Base-by-base conservation (phyloP, 495 filamentous ascomycete genomes). In the Penicillium diatomitis region DNA sequence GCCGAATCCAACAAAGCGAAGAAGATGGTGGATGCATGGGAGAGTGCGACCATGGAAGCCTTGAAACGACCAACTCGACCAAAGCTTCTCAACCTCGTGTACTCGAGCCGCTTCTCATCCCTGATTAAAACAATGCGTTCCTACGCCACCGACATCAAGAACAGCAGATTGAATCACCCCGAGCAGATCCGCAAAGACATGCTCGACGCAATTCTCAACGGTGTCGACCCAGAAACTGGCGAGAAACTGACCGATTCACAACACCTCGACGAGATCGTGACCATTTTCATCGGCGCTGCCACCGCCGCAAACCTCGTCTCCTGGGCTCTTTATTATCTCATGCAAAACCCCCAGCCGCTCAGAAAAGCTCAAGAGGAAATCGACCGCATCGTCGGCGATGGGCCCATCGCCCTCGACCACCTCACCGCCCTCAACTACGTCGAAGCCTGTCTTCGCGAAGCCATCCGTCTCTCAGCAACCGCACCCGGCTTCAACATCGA, bases 371-470 rank as follows among this genome's bases (percentile, higher is more conserved):
- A 67, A 6, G 63, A 62, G 27, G 69, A 72, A 44, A 61, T 61
- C 12, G 55, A 61, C n/a, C 40, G 41, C 7, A 49, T 71, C 38
- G 62, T 70, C 38, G 64, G 66, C 36, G 54, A 57, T 12, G 54
- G 43, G 12, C 48, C 62, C 8, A 62, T 75, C 40, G 54, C 63
- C 20, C 56, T 70, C 33, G 63, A 83, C 8, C 84, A 90, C 57
- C 68, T 91, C 48, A 71, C 75, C 12, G 77, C 79, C 43, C 68
- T 90, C 8, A 65, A 71, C 3, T 90, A 87, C 63, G 65, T 83
- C 51, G 73, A 79, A 31, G 84, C 77, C 35, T 70, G 85, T 44
- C 71, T 92, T 34, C 78, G 85, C 6, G 88, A 95, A 65, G 77
- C 86, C 0, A 67, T 91, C 20, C 80, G 88, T 35, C 65, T 90